Conservation (phyloP, 352 stramenopile species). For the Aphanomyces cochlioides region DNA sequence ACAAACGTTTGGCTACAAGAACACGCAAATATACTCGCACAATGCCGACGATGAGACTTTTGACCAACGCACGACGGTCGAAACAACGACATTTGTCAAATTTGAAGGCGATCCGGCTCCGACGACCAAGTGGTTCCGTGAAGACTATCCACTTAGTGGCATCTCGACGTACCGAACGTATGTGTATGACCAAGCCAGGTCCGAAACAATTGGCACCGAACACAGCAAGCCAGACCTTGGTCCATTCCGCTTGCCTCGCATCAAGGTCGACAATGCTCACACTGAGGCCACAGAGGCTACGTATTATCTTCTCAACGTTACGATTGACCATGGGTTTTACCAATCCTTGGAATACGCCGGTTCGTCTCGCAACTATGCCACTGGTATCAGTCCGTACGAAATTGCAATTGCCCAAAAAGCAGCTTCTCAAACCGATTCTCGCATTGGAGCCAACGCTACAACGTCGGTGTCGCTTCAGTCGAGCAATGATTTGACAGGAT, state of each 20-base stretch:
- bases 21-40: constrained; percentile 47
- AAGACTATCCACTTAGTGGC: constrained; percentile 48
- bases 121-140: background rate
- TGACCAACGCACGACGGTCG: constrained; percentile 41
- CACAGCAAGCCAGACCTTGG: background rate
- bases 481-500: constrained; percentile 33
- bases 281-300: background rate
- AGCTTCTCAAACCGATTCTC: constrained; percentile 36
- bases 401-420: constrained; percentile 37
- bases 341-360: background rate
- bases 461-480: constrained; percentile 33
- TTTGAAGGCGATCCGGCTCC: constrained; percentile 1
- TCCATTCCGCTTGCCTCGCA: background rate
- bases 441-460: constrained; percentile 41
- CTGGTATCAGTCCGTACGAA: constrained; percentile 32
- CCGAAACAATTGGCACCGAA: background rate
- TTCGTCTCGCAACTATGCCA: constrained; percentile 30
- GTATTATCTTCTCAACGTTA: background rate
- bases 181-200: background rate
- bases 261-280: background rate
- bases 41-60: constrained; percentile 49
- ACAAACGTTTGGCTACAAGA: constrained; percentile 48
- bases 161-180: constrained; percentile 45
- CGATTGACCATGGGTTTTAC: background rate
- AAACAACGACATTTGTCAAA: constrained; percentile 34